Conservation (phyloP, 306 rosid genomes). For the Rubus parviflorus region DNA sequence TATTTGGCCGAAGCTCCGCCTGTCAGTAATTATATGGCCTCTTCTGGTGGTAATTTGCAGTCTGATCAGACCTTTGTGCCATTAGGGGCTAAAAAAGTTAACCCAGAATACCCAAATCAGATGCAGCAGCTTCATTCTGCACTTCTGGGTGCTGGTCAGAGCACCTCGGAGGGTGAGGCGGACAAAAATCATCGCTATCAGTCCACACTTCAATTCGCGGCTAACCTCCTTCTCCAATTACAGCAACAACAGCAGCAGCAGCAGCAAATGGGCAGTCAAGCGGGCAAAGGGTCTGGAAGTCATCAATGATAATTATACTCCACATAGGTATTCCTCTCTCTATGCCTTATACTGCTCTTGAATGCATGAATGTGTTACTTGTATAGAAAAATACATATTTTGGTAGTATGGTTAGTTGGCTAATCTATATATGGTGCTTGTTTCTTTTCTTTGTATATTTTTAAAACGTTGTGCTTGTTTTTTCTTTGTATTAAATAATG, state of each 20-base stretch:
- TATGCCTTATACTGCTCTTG: constrained; percentile 19
- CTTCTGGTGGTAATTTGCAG: constrained; percentile 52
- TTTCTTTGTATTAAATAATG: background rate
- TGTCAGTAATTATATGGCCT: constrained; percentile 43
- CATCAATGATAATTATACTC: constrained; percentile 51
- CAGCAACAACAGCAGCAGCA: constrained; percentile 66
- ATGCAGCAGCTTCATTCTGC: constrained; percentile 65
- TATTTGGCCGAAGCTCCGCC: constrained; percentile 59
- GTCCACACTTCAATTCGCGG: constrained; percentile 91
- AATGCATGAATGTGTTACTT: constrained; percentile 14
- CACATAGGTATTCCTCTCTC: constrained; percentile 49
- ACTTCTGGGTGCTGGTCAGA: constrained; percentile 57
- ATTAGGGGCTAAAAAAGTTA: constrained; percentile 50
- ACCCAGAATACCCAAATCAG: constrained; percentile 60
- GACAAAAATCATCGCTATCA: constrained; percentile 88
- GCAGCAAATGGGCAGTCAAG: constrained; percentile 52
- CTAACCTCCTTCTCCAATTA: constrained; percentile 88
- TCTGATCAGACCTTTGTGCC: constrained; percentile 46
- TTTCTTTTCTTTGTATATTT: constrained; percentile 20
- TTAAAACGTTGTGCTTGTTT: constrained; percentile 8
- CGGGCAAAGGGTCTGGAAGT: constrained; percentile 69
- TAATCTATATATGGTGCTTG: constrained; percentile 6
- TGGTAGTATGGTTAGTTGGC: constrained; percentile 15
- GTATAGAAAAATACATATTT: constrained; percentile 13
- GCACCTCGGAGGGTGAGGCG: constrained; percentile 72